Percentiles rank a stretch among this genome's conserved stretches.
These are phyloP conservation scores for Raphidocelis subcapitata DNA, from an alignment of 139 green algal genomes.

Conservation along the genomic window DNA sequence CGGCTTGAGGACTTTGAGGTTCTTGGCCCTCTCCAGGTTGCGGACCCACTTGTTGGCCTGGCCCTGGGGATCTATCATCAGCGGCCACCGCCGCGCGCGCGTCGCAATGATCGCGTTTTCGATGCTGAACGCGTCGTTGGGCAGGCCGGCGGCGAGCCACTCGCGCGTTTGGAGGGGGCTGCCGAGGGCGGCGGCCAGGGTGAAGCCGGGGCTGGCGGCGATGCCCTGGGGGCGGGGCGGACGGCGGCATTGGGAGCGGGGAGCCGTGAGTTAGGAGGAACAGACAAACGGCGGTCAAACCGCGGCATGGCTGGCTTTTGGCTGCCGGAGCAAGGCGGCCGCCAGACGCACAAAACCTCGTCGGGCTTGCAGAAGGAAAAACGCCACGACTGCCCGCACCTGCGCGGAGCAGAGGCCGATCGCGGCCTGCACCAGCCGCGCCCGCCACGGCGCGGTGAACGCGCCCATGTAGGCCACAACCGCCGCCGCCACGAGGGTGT, in stretches of 20 bases:
- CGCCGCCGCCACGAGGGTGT: slow-evolving; percentile 73
- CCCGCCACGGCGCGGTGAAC: slow-evolving; percentile 66
- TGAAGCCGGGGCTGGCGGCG: slow-evolving; percentile 52
- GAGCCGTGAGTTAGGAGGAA: no score
- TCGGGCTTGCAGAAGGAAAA: no score
- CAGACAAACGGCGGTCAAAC: no score
- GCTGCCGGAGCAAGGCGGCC: background rate
- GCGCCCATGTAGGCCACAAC: slow-evolving; percentile 72
- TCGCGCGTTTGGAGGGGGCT: slow-evolving; percentile 66
- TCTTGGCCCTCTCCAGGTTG: slow-evolving; percentile 53
- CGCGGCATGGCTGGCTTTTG: no score
- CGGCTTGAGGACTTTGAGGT: slow-evolving; percentile 73
- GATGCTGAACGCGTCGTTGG: slow-evolving; percentile 76
- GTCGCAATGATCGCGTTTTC: slow-evolving; percentile 76
- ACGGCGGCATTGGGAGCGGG: no score
- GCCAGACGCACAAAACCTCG: background rate
- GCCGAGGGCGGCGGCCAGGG: slow-evolving; percentile 52
- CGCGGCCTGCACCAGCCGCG: slow-evolving; percentile 46
- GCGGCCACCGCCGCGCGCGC: slow-evolving; percentile 64
- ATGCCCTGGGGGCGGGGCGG: slow-evolving; percentile 45
- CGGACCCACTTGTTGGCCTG: slow-evolving; percentile 87
- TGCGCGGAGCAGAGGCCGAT: slow-evolving; percentile 41
- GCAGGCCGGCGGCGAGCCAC: slow-evolving; percentile 74
- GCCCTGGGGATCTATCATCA: slow-evolving; percentile 76
- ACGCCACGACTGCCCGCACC: no score